These are phyloP conservation scores for Penicillium malachiteum DNA, from an alignment of 495 filamentous ascomycete species.

Conservation along the genomic window DNA sequence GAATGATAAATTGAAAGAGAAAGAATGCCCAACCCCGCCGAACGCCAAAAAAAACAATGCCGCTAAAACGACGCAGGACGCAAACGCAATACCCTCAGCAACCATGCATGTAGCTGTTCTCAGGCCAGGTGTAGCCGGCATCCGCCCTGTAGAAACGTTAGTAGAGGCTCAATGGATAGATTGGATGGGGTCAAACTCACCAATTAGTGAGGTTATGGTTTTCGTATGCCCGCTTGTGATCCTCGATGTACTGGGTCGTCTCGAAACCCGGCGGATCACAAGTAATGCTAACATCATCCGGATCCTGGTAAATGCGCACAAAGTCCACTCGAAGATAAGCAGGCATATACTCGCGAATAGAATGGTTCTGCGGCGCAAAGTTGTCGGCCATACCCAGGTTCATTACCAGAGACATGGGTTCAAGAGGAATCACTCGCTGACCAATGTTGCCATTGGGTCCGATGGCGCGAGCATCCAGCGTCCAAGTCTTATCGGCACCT, in stretches of 20 bases:
- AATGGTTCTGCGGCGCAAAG: slow-evolving; percentile 62
- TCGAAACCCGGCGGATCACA: slow-evolving; percentile 71
- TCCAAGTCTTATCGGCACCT: slow-evolving; percentile 64
- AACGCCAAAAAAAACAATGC: slow-evolving; percentile 39
- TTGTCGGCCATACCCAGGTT: slow-evolving; percentile 73
- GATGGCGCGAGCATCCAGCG: slow-evolving; percentile 61
- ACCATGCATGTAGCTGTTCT: slow-evolving; percentile 48
- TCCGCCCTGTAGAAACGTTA: slow-evolving; percentile 25
- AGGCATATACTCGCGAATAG: slow-evolving; percentile 56
- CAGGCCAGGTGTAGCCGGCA: slow-evolving; percentile 48
- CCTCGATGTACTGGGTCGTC: slow-evolving; percentile 68
- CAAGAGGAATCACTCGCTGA: slow-evolving; percentile 64
- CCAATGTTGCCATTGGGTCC: slow-evolving; percentile 75
- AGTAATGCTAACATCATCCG: slow-evolving; percentile 56
- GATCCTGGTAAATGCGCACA: slow-evolving; percentile 71
- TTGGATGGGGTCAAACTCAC: slow-evolving; percentile 20
- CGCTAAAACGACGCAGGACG: slow-evolving; percentile 33
- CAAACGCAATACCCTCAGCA: slow-evolving; percentile 26
- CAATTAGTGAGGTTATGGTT: slow-evolving; percentile 64
- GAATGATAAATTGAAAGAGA: not conserved
- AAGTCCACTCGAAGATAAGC: slow-evolving; percentile 74
- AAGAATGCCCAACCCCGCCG: not conserved
- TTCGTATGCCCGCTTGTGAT: slow-evolving; percentile 60
- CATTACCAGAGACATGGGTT: slow-evolving; percentile 67
- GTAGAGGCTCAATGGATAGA: slow-evolving; percentile 2